Evolutionary conservation across 768 basidiomycete species (phyloP), one percentile per base, ranked within the genome.

Genomic region (Aureoboletus auriporus): DNA sequence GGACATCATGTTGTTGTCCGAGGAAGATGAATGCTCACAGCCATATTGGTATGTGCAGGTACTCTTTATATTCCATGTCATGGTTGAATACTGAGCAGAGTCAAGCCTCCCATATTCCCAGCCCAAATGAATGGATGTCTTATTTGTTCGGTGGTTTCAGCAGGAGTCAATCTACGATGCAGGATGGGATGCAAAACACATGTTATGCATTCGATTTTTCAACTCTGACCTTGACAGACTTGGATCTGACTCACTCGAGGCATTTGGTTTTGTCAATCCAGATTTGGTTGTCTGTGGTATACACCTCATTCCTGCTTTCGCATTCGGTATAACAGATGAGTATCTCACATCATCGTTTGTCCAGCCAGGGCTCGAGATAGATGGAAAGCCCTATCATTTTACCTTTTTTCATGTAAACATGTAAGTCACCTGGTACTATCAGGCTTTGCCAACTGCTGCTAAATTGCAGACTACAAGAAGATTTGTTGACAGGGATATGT

Each of bases 201-300:
- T 78, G 0, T 73, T 69, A 13, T 59, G 62, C 2, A 28, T 80
- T 8, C 66, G 65, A 0, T 79, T 76, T 54, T 47, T 75, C 1
- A 43, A 58, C 28, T 39, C 0, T 56, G n/a, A n/a, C n/a, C n/a
- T n/a, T n/a, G n/a, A n/a, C n/a, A n/a, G n/a, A n/a, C n/a, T n/a
- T n/a, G n/a, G n/a, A n/a, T n/a, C n/a, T n/a, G n/a, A n/a, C n/a
- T n/a, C n/a, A n/a, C 51, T 8, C n/a, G 64, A 70, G n/a, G n/a
- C n/a, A 5, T 79, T 77, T 51, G 70, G 76, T 0, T 79, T 80
- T 44, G 23, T 79, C 1, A 67, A 78, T 50, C 78, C 77, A 0
- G 44, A 49, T 2, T 47, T 57, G 0, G 66, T 79, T 3, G 52
- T 79, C 27, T n/a, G n/a, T n/a, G n/a, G n/a, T n/a, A n/a, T n/a